Conservation (phyloP, 2,329 filamentous ascomycete species). For the Ustilaginoidea virens region DNA sequence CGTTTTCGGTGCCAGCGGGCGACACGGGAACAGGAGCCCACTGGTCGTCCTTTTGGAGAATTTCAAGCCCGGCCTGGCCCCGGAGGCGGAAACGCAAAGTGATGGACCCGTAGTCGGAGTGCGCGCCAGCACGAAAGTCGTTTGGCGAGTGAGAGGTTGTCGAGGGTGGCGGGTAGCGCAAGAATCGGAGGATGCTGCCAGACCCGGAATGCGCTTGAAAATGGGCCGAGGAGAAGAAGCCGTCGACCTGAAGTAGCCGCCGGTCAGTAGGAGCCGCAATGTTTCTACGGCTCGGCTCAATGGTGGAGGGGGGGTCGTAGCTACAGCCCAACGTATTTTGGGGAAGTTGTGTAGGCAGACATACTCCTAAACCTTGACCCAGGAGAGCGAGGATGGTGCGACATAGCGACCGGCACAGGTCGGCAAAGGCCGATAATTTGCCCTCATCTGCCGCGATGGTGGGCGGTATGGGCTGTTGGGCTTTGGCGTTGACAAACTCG, state of each 20-base stretch:
- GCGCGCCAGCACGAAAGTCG: slow-evolving; percentile 77
- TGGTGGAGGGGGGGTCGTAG: no score
- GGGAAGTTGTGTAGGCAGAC: slow-evolving; percentile 8
- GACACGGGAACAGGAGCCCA: slow-evolving; percentile 54
- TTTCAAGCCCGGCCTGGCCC: slow-evolving; percentile 75
- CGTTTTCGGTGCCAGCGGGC: slow-evolving; percentile 42
- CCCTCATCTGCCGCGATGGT: slow-evolving; percentile 43
- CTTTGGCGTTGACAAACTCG: slow-evolving; percentile 51
- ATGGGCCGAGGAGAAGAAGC: slow-evolving; percentile 41
- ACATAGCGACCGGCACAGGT: slow-evolving; percentile 58
- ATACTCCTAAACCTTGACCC: slow-evolving; percentile 57
- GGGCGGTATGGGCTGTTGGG: slow-evolving; percentile 62
- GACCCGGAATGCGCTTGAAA: slow-evolving; percentile 27
- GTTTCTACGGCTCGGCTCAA: no score
- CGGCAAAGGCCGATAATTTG: slow-evolving; percentile 50
- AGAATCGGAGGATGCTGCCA: slow-evolving; percentile 48
- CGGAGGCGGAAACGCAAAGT: slow-evolving; percentile 73
- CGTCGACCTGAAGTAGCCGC: slow-evolving; percentile 24
- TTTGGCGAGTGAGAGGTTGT: slow-evolving; percentile 25
- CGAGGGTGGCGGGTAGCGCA: slow-evolving; percentile 51
- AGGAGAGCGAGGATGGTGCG: slow-evolving; percentile 60
- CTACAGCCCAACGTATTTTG: no score
- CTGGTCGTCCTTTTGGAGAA: slow-evolving; percentile 41
- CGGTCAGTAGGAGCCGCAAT: no score
- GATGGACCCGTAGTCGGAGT: slow-evolving; percentile 69